These are phyloP conservation scores for Afroboletus lepidellus DNA, from an alignment of 1,284 basidiomycete species.

Conservation along the genomic window DNA sequence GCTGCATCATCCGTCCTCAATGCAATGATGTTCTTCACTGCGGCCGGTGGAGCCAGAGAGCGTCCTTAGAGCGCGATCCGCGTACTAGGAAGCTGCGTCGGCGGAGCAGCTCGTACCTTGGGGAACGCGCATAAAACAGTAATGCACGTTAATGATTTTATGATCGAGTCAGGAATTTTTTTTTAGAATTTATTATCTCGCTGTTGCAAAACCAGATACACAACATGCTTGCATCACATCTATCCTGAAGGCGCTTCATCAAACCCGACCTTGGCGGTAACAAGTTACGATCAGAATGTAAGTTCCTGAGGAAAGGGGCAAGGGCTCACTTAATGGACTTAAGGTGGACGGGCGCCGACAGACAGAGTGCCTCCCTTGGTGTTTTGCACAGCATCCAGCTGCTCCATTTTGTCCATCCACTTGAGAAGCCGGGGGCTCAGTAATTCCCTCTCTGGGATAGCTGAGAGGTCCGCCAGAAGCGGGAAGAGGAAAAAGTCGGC, in stretches of 20 bases:
- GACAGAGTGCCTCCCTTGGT: constrained; percentile 28
- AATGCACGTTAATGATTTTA: no score
- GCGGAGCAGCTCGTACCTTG: background rate
- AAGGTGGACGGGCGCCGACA: constrained; percentile 27
- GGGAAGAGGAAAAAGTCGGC: constrained; percentile 36
- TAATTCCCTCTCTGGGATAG: constrained; percentile 27
- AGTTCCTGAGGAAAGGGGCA: background rate
- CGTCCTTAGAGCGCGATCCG: constrained; percentile 26
- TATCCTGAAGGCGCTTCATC: background rate
- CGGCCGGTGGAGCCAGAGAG: constrained; percentile 20
- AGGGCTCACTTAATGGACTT: background rate
- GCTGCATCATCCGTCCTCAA: constrained; percentile 18
- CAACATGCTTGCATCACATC: background rate
- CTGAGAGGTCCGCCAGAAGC: constrained; percentile 31
- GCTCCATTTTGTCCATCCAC: constrained; percentile 32
- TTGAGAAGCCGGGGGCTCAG: constrained; percentile 20
- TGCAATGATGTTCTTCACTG: constrained; percentile 18
- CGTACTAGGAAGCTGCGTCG: constrained; percentile 14
- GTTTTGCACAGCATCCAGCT: constrained; percentile 27
- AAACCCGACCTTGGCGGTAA: background rate
- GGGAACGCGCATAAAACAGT: background rate
- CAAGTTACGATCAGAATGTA: background rate
- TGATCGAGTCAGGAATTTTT: background rate
- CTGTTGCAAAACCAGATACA: background rate
- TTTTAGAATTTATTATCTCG: background rate